Conservation (phyloP, 352 stramenopile genomes). For the Phytophthora pinifolia region DNA sequence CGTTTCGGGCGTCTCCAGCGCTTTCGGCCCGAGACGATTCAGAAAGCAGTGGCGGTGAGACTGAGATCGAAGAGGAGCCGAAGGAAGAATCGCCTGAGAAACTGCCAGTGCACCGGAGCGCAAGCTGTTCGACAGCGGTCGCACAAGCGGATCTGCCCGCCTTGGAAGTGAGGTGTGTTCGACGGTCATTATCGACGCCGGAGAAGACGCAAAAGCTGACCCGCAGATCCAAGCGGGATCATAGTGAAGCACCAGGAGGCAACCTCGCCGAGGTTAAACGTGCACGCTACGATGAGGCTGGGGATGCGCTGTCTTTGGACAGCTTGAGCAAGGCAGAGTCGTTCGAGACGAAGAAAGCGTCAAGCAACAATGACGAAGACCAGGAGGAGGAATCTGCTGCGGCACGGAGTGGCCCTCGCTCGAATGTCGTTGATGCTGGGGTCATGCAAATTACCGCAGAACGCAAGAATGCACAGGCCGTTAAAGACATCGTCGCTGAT, state of each 20-base stretch:
- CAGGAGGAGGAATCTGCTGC: background rate
- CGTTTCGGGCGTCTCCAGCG: slow-evolving; percentile 35
- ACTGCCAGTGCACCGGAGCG: slow-evolving; percentile 11
- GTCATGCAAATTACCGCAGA: background rate
- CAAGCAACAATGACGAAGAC: background rate
- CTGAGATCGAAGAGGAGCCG: slow-evolving; percentile 61
- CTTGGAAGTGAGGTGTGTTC: slow-evolving; percentile 7
- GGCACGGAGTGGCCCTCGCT: background rate
- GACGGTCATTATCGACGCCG: slow-evolving; percentile 28
- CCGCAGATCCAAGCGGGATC: slow-evolving; percentile 18
- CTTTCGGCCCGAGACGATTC: slow-evolving; percentile 29
- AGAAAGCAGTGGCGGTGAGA: slow-evolving; percentile 61
- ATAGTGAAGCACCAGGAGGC: background rate
- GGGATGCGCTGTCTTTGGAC: background rate
- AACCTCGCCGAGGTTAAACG: slow-evolving; percentile 20
- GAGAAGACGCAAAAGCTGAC: slow-evolving; percentile 13
- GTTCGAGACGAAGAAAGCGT: background rate
- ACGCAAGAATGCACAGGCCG: background rate
- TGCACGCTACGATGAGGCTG: slow-evolving; percentile 13
- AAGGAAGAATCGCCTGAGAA: slow-evolving; percentile 30
- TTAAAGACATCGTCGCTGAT: background rate
- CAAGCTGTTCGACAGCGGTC: slow-evolving; percentile 14
- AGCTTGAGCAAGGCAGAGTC: slow-evolving; percentile 2
- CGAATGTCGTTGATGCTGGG: background rate
- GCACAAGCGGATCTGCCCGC: background rate